These are phyloP conservation scores for Colletotrichum phormii DNA, from an alignment of 2,329 filamentous ascomycete genomes.

Conservation along the genomic window DNA sequence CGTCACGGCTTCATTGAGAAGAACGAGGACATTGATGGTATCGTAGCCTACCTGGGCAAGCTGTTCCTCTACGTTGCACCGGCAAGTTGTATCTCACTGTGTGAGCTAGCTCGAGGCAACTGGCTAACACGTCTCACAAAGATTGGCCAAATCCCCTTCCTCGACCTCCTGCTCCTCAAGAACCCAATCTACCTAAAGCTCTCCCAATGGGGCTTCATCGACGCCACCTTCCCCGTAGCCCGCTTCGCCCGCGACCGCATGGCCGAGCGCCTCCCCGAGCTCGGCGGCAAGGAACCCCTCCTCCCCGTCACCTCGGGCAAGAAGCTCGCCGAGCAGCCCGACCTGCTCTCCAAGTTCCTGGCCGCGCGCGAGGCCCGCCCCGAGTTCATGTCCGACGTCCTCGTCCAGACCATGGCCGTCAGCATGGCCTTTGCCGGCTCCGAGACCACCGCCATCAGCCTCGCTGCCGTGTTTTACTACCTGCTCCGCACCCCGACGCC, in stretches of 20 bases:
- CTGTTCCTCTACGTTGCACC: constrained; percentile 80
- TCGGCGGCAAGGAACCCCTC: constrained; percentile 48
- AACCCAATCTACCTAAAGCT: constrained; percentile 79
- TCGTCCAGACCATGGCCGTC: constrained; percentile 78
- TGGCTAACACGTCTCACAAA: constrained; percentile 42
- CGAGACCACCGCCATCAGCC: constrained; percentile 82
- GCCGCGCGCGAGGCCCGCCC: constrained; percentile 75
- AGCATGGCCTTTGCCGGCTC: constrained; percentile 80
- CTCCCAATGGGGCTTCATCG: constrained; percentile 74
- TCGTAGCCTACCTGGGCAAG: constrained; percentile 71
- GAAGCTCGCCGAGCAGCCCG: constrained; percentile 57
- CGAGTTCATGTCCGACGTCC: constrained; percentile 76
- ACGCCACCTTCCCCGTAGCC: constrained; percentile 78
- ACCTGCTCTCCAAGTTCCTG: constrained; percentile 79
- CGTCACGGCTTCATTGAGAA: constrained; percentile 80
- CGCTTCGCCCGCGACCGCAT: constrained; percentile 77
- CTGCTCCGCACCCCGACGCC: constrained; percentile 72
- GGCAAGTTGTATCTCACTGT: constrained; percentile 55
- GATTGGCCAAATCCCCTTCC: constrained; percentile 80
- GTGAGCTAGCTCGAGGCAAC: neutral
- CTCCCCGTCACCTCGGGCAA: constrained; percentile 51
- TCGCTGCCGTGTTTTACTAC: constrained; percentile 80
- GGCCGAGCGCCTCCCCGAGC: constrained; percentile 69
- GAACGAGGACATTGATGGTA: constrained; percentile 80
- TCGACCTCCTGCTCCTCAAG: constrained; percentile 78